phyloP scores from a whole-genome alignment of 169 alveolate species.

The Cryptosporidium canis region DNA sequence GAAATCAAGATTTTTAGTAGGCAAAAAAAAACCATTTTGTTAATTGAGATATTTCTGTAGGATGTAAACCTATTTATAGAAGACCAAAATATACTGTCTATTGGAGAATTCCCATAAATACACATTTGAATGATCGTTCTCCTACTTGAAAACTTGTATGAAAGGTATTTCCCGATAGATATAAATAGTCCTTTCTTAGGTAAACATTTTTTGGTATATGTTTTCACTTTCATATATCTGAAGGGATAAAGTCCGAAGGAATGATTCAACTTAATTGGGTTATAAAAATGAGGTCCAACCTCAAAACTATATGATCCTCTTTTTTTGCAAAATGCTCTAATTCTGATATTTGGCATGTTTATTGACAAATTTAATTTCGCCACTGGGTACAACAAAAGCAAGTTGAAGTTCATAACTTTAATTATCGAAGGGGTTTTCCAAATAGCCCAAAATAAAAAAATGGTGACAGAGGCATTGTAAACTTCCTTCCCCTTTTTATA shows the following conservation, averaged over 20 bases:
- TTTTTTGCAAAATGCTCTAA: not conserved
- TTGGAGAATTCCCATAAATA: not conserved
- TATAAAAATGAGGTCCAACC: not conserved
- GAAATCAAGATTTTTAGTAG: not conserved
- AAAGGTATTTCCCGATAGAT: not conserved
- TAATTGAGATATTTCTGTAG: not conserved
- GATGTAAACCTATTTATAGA: conserved; percentile 19
- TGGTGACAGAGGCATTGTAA: conserved; percentile 18
- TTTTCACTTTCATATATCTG: not conserved
- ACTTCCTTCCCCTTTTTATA: conserved; percentile 4
- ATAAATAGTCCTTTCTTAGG: not conserved
- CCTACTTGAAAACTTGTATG: not conserved
- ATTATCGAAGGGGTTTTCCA: conserved; percentile 55
- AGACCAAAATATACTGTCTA: conserved; percentile 2
- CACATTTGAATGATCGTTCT: not conserved
- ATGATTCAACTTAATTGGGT: conserved; percentile 16
- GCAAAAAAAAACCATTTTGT: not conserved
- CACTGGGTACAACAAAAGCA: conserved; percentile 2
- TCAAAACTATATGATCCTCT: not conserved
- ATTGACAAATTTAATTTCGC: conserved; percentile 26
- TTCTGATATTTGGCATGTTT: conserved; percentile 34
- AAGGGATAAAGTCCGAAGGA: conserved; percentile 31
- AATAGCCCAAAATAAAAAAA: conserved; percentile 54
- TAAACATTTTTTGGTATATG: not conserved
- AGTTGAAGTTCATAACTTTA: conserved; percentile 8